Conservation (phyloP, 106 monocot genomes). For the Allium sativum region DNA sequence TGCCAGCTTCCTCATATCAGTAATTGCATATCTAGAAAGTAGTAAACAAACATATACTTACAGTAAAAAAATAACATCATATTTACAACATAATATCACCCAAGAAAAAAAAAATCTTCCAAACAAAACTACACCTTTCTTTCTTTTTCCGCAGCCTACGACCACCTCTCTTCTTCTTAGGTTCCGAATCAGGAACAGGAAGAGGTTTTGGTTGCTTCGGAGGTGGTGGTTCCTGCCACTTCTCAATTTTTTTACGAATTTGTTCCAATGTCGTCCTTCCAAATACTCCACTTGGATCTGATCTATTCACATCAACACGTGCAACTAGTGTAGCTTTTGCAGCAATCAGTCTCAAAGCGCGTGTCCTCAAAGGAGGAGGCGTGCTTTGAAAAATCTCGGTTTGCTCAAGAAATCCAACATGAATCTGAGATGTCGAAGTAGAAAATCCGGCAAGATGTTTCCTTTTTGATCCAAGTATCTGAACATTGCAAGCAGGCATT, state of each 20-base stretch:
- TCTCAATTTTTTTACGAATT: conserved; percentile 85
- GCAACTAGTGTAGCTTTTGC: conserved; percentile 89
- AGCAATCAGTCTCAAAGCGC: conserved; percentile 75
- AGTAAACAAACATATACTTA: conserved; percentile 5
- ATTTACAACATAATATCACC: background rate
- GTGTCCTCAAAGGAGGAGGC: conserved; percentile 62
- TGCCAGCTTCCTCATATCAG: conserved; percentile 95
- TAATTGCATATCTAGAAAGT: conserved; percentile 70
- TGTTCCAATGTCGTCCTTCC: conserved; percentile 74
- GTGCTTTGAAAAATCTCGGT: conserved; percentile 81
- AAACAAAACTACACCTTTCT: conserved; percentile 50
- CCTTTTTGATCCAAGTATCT: conserved; percentile 81
- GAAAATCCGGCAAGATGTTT: conserved; percentile 96
- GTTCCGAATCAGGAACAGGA: conserved; percentile 92
- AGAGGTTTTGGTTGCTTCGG: conserved; percentile 96
- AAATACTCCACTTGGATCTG: conserved; percentile 75
- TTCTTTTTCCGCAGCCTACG: conserved; percentile 76
- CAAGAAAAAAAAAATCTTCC: background rate
- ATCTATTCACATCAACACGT: conserved; percentile 73
- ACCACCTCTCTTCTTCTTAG: conserved; percentile 97
- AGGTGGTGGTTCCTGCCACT: conserved; percentile 98
- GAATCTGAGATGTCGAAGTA: conserved; percentile 75
- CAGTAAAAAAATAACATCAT: background rate
- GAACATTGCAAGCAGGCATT: conserved; percentile 98
- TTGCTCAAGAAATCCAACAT: conserved; percentile 89